Percentiles rank a stretch among this genome's conserved stretches.
phyloP scores from a whole-genome alignment of 2,329 filamentous ascomycete species.

The Plectosphaerella plurivora region DNA sequence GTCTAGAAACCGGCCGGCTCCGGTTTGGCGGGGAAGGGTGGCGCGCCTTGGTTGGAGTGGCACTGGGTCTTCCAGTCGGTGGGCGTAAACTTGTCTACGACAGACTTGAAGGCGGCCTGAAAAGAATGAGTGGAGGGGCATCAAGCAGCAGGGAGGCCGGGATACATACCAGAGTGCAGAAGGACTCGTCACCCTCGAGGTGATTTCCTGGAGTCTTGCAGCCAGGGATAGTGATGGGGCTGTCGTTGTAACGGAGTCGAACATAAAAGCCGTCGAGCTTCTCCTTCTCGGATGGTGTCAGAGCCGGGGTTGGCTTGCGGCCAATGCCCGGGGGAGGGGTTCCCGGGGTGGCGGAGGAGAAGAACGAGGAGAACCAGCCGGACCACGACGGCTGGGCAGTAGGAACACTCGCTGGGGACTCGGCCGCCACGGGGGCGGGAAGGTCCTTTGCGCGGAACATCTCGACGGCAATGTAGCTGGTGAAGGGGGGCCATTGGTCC shows the following conservation, averaged over 20 bases:
- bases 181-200: slow-evolving; percentile 77
- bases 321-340: slow-evolving; percentile 45
- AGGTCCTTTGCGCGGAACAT: slow-evolving; percentile 61
- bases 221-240: slow-evolving; percentile 74
- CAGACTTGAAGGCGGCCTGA: slow-evolving; percentile 82
- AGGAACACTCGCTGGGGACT: neutral
- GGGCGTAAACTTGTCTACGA: slow-evolving; percentile 88
- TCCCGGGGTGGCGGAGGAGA: slow-evolving; percentile 19
- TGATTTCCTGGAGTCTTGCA: slow-evolving; percentile 77
- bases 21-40: slow-evolving; percentile 41
- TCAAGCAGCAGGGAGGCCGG: neutral
- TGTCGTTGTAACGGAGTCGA: slow-evolving; percentile 86
- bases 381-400: slow-evolving; percentile 12
- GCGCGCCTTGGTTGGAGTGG: slow-evolving; percentile 34
- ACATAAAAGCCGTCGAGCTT: slow-evolving; percentile 74
- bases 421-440: slow-evolving; percentile 3
- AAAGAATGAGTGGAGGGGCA: neutral
- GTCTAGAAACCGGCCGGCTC: slow-evolving; percentile 47
- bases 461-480: slow-evolving; percentile 86
- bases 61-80: slow-evolving; percentile 65
- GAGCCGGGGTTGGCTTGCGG: slow-evolving; percentile 51
- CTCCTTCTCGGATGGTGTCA: slow-evolving; percentile 51
- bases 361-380: slow-evolving; percentile 27
- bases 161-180: slow-evolving; percentile 75
- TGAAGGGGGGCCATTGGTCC: slow-evolving; percentile 85